Conservation (phyloP, 2,329 filamentous ascomycete species). For the Sarocladium strictum region DNA sequence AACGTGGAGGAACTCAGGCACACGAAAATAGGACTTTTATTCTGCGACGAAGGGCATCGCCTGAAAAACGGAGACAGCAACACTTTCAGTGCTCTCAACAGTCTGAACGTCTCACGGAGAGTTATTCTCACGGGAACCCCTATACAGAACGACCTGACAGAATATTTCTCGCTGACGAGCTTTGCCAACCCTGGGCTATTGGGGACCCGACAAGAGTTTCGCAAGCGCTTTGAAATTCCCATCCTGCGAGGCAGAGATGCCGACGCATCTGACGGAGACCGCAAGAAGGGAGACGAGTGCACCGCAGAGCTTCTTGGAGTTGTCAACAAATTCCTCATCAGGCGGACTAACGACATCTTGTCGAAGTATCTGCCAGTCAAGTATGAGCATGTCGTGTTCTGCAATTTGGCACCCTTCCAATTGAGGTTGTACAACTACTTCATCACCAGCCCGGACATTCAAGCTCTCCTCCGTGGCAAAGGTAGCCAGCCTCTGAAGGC, state of each 20-base stretch:
- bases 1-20: constrained; percentile 87
- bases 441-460: constrained; percentile 91
- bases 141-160: constrained; percentile 96
- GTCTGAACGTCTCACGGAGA: constrained; percentile 79
- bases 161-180: constrained; percentile 93
- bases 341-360: constrained; percentile 93
- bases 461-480: constrained; percentile 84
- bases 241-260: constrained; percentile 90
- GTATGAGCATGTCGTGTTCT: constrained; percentile 99
- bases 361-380: constrained; percentile 98
- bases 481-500: constrained; percentile 94
- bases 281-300: constrained; percentile 76
- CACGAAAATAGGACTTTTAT: constrained; percentile 82
- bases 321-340: constrained; percentile 98
- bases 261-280: constrained; percentile 75
- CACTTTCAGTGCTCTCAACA: constrained; percentile 87
- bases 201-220: constrained; percentile 83
- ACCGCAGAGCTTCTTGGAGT: constrained; percentile 72
- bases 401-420: constrained; percentile 89
- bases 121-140: constrained; percentile 96
- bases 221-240: constrained; percentile 88
- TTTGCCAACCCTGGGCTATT: constrained; percentile 94
- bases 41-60: constrained; percentile 95
- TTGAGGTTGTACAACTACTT: constrained; percentile 94
- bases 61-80: constrained; percentile 95